Evolutionary conservation across 1,284 basidiomycete species (phyloP), one percentile per base, ranked within the genome.

Genomic region (Ganoderma sinense): DNA sequence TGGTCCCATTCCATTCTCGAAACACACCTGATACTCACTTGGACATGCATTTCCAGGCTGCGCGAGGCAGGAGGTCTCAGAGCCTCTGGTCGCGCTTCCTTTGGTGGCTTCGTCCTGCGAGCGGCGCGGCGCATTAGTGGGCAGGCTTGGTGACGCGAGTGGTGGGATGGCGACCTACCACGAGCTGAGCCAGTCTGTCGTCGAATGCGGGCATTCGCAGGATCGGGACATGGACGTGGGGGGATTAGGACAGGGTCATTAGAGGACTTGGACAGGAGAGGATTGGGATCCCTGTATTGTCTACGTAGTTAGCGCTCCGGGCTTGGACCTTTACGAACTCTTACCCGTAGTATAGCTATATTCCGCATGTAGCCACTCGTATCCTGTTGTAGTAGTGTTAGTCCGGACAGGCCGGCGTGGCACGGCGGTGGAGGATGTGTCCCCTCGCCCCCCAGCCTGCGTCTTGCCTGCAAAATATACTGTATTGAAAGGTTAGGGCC

Each of bases 151-250:
- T 31, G 20, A 39, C 20, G 56, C 56, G 31, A 13, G 33, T 58
- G 33, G 56, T 58, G 56, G 33, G 33, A 58, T 58, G 56, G 56
- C 56, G 33, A 58, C 56, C 33, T 39, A 36, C 56, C 20, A 58
- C n/a, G 1, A 13, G 26, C 29, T 31, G 53, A 31, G 29, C 29
- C n/a, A n/a, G n/a, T n/a, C n/a, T n/a, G n/a, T n/a, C n/a, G n/a
- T n/a, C n/a, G n/a, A n/a, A n/a, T 53, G 26, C 16, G 23, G n/a
- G n/a, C n/a, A n/a, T n/a, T 29, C 10, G 51, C 16, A 14, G 26
- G 23, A 29, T 20, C 26, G 14, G 26, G 51, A n/a, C 20, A 3
- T 6, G 8, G 26, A n/a, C n/a, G n/a, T n/a, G n/a, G n/a, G n/a
- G n/a, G 51, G 5, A 23, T 23, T 23, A 14, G 23, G 51, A 53